A percentile compares a stretch with the other conserved stretches of the same genome.
Evolutionary conservation across 331 rosid genomes (phyloP).

Genomic region (Saraca asoca): DNA sequence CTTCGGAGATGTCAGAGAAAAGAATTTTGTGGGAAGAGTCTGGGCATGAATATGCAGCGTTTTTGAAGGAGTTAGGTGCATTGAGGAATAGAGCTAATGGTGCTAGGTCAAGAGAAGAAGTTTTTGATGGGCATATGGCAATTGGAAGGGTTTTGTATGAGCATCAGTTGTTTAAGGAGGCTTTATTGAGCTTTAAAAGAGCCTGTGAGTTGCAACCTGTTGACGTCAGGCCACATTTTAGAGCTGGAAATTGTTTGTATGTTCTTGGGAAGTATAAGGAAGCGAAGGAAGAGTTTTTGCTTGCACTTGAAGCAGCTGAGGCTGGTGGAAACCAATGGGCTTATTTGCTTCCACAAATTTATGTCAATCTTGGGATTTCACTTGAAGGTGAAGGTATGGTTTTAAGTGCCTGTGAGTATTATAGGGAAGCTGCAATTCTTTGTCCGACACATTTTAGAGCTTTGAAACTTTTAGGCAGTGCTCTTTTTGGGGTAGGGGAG

Average conservation of each 20-base stretch:
- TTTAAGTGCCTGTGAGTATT: constrained; percentile 67
- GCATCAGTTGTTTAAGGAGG: constrained; percentile 58
- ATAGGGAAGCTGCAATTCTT: constrained; percentile 63
- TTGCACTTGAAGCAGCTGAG: constrained; percentile 61
- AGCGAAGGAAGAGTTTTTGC: constrained; percentile 58
- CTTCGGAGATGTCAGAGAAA: constrained; percentile 51
- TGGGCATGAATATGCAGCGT: constrained; percentile 51
- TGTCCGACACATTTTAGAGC: constrained; percentile 65
- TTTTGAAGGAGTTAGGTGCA: constrained; percentile 54
- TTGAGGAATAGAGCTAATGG: constrained; percentile 53
- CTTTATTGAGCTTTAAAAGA: constrained; percentile 55
- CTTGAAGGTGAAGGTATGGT: constrained; percentile 73
- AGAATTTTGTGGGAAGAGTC: constrained; percentile 56
- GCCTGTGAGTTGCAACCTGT: constrained; percentile 68
- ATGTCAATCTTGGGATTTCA: constrained; percentile 59
- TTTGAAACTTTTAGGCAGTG: constrained; percentile 60
- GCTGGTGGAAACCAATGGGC: constrained; percentile 62
- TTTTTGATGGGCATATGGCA: constrained; percentile 67
- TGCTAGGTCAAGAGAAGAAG: constrained; percentile 63
- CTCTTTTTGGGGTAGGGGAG: constrained; percentile 63
- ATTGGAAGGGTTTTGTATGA: constrained; percentile 59
- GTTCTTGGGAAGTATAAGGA: constrained; percentile 53
- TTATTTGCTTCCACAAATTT: constrained; percentile 60
- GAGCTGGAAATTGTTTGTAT: constrained; percentile 58
- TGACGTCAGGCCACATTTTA: constrained; percentile 63